Evolutionary conservation across 495 filamentous ascomycete genomes (phyloP), one percentile per base, ranked within the genome.

Genomic region (Talaromyces trachyspermus): DNA sequence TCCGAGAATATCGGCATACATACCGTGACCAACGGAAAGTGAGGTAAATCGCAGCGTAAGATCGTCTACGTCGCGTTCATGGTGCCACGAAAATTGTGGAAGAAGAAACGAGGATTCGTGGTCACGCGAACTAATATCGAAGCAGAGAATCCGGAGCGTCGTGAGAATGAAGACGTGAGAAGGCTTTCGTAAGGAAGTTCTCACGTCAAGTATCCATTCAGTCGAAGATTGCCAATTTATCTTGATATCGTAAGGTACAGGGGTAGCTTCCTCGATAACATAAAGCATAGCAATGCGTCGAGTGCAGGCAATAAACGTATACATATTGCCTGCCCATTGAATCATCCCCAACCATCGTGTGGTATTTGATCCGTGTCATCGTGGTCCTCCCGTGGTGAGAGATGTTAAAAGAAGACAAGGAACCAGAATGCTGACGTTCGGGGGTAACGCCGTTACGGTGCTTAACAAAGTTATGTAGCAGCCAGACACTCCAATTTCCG

Each of bases 401-500:
- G n/a, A n/a, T n/a, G n/a, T n/a, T n/a, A n/a, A n/a, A n/a, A n/a
- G n/a, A 57, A 14, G 68, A 61, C 42, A 73, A 30, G 2, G 55
- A 57, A 10, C 63, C 60, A 19, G 56, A 56, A 30, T 52, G 57
- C 12, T 60, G 36, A 41, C 53, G 51, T 19, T 45, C 48, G 19
- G 55, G 50, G 37, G 57, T 38, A 55, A 22, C 24, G 27, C 57
- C 50, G 36, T 57, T 58, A 32, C 59, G 63, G 30, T 55, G 44
- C 24, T 49, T 60, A 33, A 70, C 62, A 1, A 60, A 53, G 17
- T 72, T 69, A 27, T 66, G 64, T 27, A 94, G 62, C 48, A 88
- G 76, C 82, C 84, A 94, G 3, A 94, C 59, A 53, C 67, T 81
- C 90, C 90, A 95, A 25, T 70, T 67, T 0, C 88, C 89, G 36